These are phyloP conservation scores for Pestalotiopsis sp. DNA, from an alignment of 2,329 filamentous ascomycete species.

Conservation along the genomic window DNA sequence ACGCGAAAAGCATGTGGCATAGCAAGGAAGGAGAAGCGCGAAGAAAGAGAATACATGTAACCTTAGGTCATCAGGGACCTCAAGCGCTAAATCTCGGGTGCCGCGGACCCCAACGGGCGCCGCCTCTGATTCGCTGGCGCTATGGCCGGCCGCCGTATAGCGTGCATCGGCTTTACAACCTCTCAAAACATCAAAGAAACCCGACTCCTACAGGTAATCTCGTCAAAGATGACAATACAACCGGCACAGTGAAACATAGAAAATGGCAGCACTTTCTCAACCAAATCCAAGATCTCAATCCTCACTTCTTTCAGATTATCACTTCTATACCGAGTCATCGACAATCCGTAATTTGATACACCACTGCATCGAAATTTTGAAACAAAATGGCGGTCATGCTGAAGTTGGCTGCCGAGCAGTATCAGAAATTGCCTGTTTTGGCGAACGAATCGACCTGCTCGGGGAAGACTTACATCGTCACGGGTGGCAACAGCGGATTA, in stretches of 20 bases:
- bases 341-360: not conserved
- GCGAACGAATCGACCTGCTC: conserved; percentile 4
- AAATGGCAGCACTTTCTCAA: not conserved
- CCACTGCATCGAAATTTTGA: not conserved
- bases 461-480: conserved; percentile 12
- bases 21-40: too few species aligned
- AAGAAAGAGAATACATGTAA: too few species aligned
- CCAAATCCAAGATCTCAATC: not conserved
- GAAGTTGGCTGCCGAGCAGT: conserved; percentile 9
- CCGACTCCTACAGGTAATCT: not conserved
- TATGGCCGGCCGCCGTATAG: not conserved
- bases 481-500: conserved; percentile 6
- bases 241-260: not conserved
- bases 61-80: not conserved
- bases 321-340: not conserved
- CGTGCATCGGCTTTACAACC: not conserved
- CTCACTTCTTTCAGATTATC: not conserved
- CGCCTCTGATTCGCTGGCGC: not conserved
- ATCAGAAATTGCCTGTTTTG: conserved; percentile 8
- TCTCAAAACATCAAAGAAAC: not conserved
- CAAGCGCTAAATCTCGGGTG: not conserved
- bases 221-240: not conserved
- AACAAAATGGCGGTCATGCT: conserved; percentile 10
- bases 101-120: not conserved
- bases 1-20: too few species aligned